These are phyloP conservation scores for Phaeoacremonium minimum DNA, from an alignment of 2,329 filamentous ascomycete genomes.

Conservation along the genomic window DNA sequence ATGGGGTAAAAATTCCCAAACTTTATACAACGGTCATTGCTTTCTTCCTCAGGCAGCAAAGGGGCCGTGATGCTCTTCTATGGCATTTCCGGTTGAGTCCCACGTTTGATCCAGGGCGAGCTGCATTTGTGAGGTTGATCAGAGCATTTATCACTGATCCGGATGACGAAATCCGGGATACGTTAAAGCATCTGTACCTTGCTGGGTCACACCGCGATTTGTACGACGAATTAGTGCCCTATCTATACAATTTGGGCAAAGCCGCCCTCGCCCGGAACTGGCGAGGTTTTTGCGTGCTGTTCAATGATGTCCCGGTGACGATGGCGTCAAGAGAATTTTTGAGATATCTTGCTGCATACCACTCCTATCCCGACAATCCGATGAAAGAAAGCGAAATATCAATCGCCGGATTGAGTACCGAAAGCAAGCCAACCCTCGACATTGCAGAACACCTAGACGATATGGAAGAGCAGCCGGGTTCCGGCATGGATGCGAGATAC, in stretches of 20 bases:
- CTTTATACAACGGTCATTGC: constrained; percentile 44
- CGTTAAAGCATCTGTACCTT: constrained; percentile 40
- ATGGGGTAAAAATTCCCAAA: constrained; percentile 40
- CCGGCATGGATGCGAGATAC: constrained; percentile 12
- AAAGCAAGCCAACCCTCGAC: no score
- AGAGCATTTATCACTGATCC: constrained; percentile 32
- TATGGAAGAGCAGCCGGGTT: no score
- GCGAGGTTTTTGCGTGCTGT: constrained; percentile 35
- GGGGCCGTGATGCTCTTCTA: constrained; percentile 30
- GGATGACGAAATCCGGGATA: constrained; percentile 28
- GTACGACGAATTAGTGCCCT: constrained; percentile 48
- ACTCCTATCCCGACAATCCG: no score
- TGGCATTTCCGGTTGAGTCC: constrained; percentile 45
- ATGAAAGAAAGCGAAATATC: no score
- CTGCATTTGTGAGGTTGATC: constrained; percentile 35
- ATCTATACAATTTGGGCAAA: constrained; percentile 42
- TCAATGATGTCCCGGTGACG: constrained; percentile 34
- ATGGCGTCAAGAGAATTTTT: constrained; percentile 42
- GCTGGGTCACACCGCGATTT: constrained; percentile 35
- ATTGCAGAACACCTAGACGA: constrained; percentile 11
- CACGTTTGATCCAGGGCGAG: constrained; percentile 33
- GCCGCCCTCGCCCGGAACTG: constrained; percentile 40
- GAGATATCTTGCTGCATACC: constrained; percentile 41
- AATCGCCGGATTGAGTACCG: no score
- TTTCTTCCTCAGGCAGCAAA: constrained; percentile 32